Evolutionary conservation across 2,329 filamentous ascomycete genomes (phyloP).

Genomic region (Pleoardoris graminearum): DNA sequence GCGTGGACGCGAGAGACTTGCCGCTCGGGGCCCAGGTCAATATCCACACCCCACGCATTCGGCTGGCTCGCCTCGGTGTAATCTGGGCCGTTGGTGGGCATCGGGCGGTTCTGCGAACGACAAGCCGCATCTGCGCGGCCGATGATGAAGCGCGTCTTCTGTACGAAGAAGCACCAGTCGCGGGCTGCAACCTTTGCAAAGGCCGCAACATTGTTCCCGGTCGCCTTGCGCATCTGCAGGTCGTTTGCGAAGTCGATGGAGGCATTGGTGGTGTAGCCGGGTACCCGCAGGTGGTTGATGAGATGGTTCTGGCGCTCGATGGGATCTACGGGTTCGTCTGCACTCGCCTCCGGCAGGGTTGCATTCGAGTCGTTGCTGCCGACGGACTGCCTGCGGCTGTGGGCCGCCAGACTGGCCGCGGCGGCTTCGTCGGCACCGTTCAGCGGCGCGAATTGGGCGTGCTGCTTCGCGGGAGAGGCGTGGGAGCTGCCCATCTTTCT

Average conservation of each 20-base stretch:
- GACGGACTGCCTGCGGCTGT: conserved; percentile 41
- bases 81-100: conserved; percentile 32
- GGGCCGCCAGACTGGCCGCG: conserved; percentile 29
- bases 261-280: conserved; percentile 57
- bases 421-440: conserved; percentile 37
- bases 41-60: conserved; percentile 65
- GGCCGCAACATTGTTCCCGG: conserved; percentile 56
- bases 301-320: conserved; percentile 44
- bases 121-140: conserved; percentile 57
- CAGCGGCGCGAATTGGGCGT: conserved; percentile 32
- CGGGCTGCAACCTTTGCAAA: conserved; percentile 82
- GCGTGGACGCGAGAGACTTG: conserved; percentile 56
- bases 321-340: conserved; percentile 34
- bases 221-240: conserved; percentile 49
- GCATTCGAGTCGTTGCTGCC: conserved; percentile 49
- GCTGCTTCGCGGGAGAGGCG: conserved; percentile 6
- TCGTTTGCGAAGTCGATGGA: conserved; percentile 60
- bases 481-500: conserved; percentile 47
- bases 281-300: conserved; percentile 48
- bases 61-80: conserved; percentile 28
- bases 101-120: conserved; percentile 31
- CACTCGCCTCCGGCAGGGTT: conserved; percentile 40
- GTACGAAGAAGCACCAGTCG: conserved; percentile 85
- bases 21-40: conserved; percentile 70
- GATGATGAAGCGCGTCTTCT: conserved; percentile 73